Percentiles rank a stretch among this genome's conserved stretches.
Evolutionary conservation across 805 yeast species (phyloP).

Genomic region (Yarrowia yakushimensis): DNA sequence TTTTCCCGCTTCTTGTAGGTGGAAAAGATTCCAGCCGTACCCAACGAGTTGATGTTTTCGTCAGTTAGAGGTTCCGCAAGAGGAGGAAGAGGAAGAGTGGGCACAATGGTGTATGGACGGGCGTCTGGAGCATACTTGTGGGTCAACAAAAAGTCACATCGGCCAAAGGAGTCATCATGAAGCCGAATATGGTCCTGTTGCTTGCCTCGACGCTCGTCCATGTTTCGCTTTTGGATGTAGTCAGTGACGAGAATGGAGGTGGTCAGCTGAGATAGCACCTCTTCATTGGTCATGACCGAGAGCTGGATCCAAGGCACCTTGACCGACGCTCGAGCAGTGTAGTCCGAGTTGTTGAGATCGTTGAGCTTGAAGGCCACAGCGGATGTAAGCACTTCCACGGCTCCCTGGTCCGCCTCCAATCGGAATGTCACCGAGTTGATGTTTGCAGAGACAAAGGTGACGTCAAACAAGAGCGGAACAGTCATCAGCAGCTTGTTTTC

Average conservation of each 20-base stretch:
- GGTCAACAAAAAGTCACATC: conserved; percentile 68
- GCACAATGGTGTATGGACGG: conserved; percentile 42
- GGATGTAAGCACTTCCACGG: conserved; percentile 33
- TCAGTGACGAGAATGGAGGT: conserved; percentile 62
- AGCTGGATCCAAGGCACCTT: conserved; percentile 48
- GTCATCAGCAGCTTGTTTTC: conserved; percentile 70
- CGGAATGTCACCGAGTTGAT: conserved; percentile 48
- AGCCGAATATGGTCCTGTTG: conserved; percentile 64
- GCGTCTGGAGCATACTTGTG: conserved; percentile 51
- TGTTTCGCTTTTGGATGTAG: conserved; percentile 53
- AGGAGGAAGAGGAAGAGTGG: conserved; percentile 62
- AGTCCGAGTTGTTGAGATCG: conserved; percentile 68
- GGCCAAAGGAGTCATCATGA: conserved; percentile 81
- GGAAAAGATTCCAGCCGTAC: conserved; percentile 1
- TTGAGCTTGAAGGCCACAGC: conserved; percentile 45
- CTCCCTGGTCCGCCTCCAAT: conserved; percentile 39
- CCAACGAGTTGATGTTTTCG: conserved; percentile 15
- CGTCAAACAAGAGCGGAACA: conserved; percentile 59
- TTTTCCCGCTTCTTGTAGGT: conserved; percentile 11
- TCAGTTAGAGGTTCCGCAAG: conserved; percentile 37
- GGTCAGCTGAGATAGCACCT: conserved; percentile 42
- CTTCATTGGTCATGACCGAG: conserved; percentile 30
- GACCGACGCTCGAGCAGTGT: conserved; percentile 52
- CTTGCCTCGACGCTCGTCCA: conserved; percentile 43
- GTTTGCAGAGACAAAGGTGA: conserved; percentile 58